These are phyloP conservation scores for Aspergillus affinis DNA, from an alignment of 495 filamentous ascomycete genomes.

Conservation along the genomic window DNA sequence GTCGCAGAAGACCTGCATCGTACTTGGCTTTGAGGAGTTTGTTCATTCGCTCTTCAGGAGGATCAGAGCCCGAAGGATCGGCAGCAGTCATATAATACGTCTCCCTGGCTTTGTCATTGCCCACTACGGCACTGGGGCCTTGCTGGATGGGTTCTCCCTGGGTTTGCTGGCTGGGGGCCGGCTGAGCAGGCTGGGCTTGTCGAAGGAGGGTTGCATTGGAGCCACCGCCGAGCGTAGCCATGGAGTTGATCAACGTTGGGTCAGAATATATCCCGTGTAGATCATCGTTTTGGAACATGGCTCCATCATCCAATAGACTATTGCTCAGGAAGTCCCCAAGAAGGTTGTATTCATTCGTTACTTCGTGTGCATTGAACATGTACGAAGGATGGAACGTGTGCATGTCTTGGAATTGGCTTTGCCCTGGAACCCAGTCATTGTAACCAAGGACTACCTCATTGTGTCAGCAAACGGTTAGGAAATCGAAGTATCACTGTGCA, in stretches of 20 bases:
- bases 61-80: slow-evolving; percentile 87
- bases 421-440: slow-evolving; percentile 68
- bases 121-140: slow-evolving; percentile 52
- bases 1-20: slow-evolving; percentile 88
- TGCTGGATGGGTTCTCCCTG: slow-evolving; percentile 59
- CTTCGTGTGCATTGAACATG: slow-evolving; percentile 92
- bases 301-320: slow-evolving; percentile 78
- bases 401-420: slow-evolving; percentile 89
- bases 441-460: slow-evolving; percentile 57
- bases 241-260: slow-evolving; percentile 51
- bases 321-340: slow-evolving; percentile 94
- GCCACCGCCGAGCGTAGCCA: slow-evolving; percentile 38
- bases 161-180: slow-evolving; percentile 43
- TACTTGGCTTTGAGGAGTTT: slow-evolving; percentile 93
- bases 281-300: slow-evolving; percentile 63
- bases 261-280: slow-evolving; percentile 56
- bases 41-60: slow-evolving; percentile 92
- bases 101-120: slow-evolving; percentile 81
- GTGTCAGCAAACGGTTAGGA: slow-evolving; percentile 27
- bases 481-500: slow-evolving; percentile 28
- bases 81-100: slow-evolving; percentile 95
- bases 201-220: slow-evolving; percentile 33
- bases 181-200: slow-evolving; percentile 36
- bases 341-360: slow-evolving; percentile 92
- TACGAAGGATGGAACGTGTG: slow-evolving; percentile 90